Conservation (phyloP, 495 filamentous ascomycete genomes). For the Talaromyces proteolyticus region DNA sequence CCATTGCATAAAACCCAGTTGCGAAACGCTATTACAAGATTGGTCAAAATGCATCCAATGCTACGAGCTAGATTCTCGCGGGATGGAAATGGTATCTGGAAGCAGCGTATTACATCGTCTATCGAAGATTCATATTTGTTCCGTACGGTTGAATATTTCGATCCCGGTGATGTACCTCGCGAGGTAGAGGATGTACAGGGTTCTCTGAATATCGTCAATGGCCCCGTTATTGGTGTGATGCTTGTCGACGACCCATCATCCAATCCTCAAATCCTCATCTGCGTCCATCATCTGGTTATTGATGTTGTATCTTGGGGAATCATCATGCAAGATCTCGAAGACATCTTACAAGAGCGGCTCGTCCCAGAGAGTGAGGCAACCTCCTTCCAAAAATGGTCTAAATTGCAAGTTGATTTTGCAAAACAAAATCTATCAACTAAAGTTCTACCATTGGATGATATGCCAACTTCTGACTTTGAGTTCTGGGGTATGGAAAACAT, state of each 20-base stretch:
- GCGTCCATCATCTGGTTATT: constrained; percentile 52
- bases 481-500: constrained; percentile 37
- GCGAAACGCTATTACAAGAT: constrained; percentile 34
- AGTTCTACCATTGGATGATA: constrained; percentile 14
- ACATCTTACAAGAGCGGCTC: constrained; percentile 30
- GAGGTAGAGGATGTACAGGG: constrained; percentile 12
- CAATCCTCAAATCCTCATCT: constrained; percentile 15
- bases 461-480: constrained; percentile 15
- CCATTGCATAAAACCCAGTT: constrained; percentile 33
- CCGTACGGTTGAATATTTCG: constrained; percentile 4
- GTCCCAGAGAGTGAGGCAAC: constrained; percentile 1
- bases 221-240: constrained; percentile 40
- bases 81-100: constrained; percentile 14
- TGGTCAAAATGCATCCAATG: constrained; percentile 55
- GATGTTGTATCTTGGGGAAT: constrained; percentile 56
- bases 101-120: constrained; percentile 10
- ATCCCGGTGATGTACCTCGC: constrained; percentile 3
- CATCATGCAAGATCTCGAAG: constrained; percentile 52
- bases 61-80: constrained; percentile 50
- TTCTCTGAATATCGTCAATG: constrained; percentile 20
- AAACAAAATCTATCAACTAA: constrained; percentile 14
- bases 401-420: constrained; percentile 23
- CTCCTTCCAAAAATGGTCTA: constrained; percentile 20
- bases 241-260: constrained; percentile 17
- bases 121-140: constrained; percentile 9